Conservation (phyloP, 2,329 filamentous ascomycete genomes). For the Trichophyton simii region DNA sequence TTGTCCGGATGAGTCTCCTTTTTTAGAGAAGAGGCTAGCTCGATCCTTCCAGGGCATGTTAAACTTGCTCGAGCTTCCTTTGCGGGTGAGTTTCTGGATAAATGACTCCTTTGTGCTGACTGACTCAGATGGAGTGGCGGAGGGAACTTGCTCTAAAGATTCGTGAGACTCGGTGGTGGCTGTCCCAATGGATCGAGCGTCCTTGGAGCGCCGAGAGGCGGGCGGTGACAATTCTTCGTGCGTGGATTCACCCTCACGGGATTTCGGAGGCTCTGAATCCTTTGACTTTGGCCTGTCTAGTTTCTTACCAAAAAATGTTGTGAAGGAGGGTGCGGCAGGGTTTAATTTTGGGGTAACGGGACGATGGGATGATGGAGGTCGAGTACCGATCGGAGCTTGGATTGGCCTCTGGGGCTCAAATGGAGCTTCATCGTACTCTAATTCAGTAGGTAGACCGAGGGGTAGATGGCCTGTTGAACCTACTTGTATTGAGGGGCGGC, state of each 20-base stretch:
- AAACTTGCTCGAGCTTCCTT: conserved; percentile 40
- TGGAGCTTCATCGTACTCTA: conserved; percentile 35
- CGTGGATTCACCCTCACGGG: conserved; percentile 20
- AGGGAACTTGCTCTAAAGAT: conserved; percentile 36
- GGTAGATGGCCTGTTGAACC: conserved; percentile 56
- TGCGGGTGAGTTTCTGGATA: conserved; percentile 41
- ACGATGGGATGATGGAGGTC: conserved; percentile 49
- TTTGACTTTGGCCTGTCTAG: conserved; percentile 27
- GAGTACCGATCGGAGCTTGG: conserved; percentile 65
- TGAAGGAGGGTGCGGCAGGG: conserved; percentile 80
- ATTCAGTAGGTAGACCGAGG: conserved; percentile 41
- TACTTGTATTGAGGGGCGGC: conserved; percentile 66
- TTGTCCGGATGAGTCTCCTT: conserved; percentile 26
- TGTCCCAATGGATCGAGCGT: conserved; percentile 33
- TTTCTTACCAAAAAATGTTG: conserved; percentile 51
- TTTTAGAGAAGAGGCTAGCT: conserved; percentile 35
- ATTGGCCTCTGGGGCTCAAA: conserved; percentile 41
- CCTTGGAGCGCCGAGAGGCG: conserved; percentile 33
- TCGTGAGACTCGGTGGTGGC: conserved; percentile 37
- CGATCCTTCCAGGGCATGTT: conserved; percentile 41
- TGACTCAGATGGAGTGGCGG: conserved; percentile 31
- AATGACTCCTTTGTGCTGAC: conserved; percentile 36
- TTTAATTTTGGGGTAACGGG: conserved; percentile 55
- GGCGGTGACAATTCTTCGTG: conserved; percentile 30
- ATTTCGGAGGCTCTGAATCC: conserved; percentile 17